Evolutionary conservation across 129 eudicot species (phyloP).

Genomic region (Arctium lappa): DNA sequence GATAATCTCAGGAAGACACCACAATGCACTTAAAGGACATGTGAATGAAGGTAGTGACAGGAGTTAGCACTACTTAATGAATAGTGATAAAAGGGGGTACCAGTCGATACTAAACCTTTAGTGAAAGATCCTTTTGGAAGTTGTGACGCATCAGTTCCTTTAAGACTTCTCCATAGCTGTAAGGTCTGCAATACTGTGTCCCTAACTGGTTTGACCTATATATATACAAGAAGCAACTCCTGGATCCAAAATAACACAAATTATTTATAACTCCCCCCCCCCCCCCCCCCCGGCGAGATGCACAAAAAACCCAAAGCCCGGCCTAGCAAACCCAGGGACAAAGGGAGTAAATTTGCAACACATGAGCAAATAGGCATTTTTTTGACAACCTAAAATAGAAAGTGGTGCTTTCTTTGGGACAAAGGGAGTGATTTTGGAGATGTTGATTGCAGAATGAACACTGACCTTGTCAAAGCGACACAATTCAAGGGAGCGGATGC

Average conservation of each 20-base stretch:
- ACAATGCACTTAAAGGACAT: not conserved
- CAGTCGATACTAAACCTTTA: constrained; percentile 48
- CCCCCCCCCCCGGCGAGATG: not conserved
- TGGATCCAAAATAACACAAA: constrained; percentile 17
- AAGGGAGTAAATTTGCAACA: too few relatives aligned
- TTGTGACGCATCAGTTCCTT: constrained; percentile 55
- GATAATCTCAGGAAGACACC: not conserved
- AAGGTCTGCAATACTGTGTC: constrained; percentile 79
- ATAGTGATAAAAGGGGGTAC: constrained; percentile 6
- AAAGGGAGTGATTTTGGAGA: too few relatives aligned
- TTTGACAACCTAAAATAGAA: too few relatives aligned
- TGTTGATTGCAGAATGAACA: not conserved
- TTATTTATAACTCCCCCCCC: not conserved
- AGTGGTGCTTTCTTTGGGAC: too few relatives aligned
- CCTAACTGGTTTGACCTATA: constrained; percentile 92
- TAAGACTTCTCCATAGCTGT: constrained; percentile 76
- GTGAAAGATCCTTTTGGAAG: constrained; percentile 79
- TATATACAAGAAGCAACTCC: not conserved
- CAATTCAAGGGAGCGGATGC: constrained; percentile 73
- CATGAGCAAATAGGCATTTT: too few relatives aligned
- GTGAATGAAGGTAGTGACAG: not conserved
- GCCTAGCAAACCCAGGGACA: too few relatives aligned
- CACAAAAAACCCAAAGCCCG: too few relatives aligned
- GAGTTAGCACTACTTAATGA: too few relatives aligned
- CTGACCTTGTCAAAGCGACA: constrained; percentile 92